phyloP scores from a whole-genome alignment of 306 rosid species.

The Argentina anserina region DNA sequence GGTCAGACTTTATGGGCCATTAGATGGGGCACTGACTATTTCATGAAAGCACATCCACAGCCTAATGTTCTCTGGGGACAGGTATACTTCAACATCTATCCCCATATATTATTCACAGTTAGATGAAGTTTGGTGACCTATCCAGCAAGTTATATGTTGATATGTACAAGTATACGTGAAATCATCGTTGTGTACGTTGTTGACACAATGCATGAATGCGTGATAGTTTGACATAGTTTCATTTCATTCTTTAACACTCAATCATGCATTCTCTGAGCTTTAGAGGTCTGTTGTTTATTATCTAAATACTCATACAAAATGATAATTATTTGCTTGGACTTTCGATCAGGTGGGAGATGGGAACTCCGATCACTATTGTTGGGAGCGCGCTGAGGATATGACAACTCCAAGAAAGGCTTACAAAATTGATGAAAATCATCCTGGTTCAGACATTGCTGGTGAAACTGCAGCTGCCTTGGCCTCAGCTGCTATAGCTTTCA shows the following conservation, averaged over 20 bases:
- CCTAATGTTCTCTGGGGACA: slow-evolving; percentile 90
- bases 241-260: background rate
- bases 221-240: background rate
- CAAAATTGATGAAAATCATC: slow-evolving; percentile 68
- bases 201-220: background rate
- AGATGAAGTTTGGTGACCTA: slow-evolving; percentile 19
- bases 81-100: slow-evolving; percentile 25
- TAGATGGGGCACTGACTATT: slow-evolving; percentile 82
- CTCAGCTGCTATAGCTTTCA: slow-evolving; percentile 74
- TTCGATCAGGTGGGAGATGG: slow-evolving; percentile 92
- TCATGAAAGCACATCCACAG: slow-evolving; percentile 75
- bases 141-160: background rate
- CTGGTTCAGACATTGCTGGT: slow-evolving; percentile 86
- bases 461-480: slow-evolving; percentile 96
- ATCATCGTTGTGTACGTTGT: background rate
- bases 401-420: slow-evolving; percentile 66
- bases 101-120: background rate
- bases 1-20: slow-evolving; percentile 62
- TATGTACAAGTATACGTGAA: background rate
- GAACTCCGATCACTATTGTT: slow-evolving; percentile 75
- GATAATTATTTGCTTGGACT: background rate
- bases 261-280: too few species aligned
- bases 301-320: background rate
- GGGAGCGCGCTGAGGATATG: slow-evolving; percentile 95
- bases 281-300: background rate